These are phyloP conservation scores for Clonostachys chloroleuca DNA, from an alignment of 2,329 filamentous ascomycete genomes.

Conservation along the genomic window DNA sequence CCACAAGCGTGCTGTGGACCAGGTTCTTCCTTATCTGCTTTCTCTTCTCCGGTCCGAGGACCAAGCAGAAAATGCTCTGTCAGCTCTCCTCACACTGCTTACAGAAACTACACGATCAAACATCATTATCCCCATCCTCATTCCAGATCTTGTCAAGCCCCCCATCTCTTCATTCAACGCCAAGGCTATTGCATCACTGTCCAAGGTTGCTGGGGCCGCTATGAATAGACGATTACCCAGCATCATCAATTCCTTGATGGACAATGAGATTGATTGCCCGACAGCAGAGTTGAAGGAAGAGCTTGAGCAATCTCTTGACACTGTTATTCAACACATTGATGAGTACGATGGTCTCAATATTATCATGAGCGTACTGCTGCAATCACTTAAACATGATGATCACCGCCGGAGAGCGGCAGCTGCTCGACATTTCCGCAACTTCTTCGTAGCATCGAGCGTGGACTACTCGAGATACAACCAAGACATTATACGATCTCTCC, in stretches of 20 bases:
- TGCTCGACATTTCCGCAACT: conserved; percentile 75
- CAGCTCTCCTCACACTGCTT: conserved; percentile 87
- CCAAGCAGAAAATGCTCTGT: conserved; percentile 86
- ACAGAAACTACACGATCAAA: conserved; percentile 93
- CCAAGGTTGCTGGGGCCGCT: conserved; percentile 81
- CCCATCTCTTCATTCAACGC: conserved; percentile 96
- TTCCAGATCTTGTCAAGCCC: conserved; percentile 84
- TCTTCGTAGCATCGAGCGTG: conserved; percentile 75
- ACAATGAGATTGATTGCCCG: conserved; percentile 76
- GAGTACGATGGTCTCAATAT: conserved; percentile 95
- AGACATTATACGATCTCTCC: conserved; percentile 84
- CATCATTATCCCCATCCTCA: conserved; percentile 92
- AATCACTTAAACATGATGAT: conserved; percentile 87
- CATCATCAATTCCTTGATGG: conserved; percentile 91
- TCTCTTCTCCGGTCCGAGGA: conserved; percentile 82
- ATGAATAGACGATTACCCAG: conserved; percentile 88
- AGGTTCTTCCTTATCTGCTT: conserved; percentile 89
- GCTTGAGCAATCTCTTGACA: conserved; percentile 78
- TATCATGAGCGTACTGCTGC: conserved; percentile 88
- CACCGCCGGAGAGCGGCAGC: conserved; percentile 77
- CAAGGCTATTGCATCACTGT: conserved; percentile 85
- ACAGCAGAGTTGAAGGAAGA: conserved; percentile 72
- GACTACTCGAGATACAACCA: conserved; percentile 97
- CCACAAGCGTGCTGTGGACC: conserved; percentile 91
- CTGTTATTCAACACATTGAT: conserved; percentile 86